A percentile compares a stretch with the other conserved stretches of the same genome.
phyloP scores from a whole-genome alignment of 768 basidiomycete species.

The Boletus rex-veris region DNA sequence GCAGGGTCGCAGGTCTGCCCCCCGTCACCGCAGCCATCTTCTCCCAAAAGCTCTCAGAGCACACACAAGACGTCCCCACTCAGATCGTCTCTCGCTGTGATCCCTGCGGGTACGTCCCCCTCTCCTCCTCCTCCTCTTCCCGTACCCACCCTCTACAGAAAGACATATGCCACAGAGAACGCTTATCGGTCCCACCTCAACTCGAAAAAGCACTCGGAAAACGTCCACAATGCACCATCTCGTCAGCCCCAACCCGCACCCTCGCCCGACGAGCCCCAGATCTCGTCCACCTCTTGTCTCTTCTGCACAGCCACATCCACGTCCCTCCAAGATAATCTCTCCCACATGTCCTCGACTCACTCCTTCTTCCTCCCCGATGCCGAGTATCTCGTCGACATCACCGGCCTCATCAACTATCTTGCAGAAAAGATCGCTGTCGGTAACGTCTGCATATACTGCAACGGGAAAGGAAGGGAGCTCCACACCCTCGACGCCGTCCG shows the following conservation, averaged over 20 bases:
- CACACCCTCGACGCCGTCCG: constrained; percentile 82
- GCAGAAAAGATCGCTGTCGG: constrained; percentile 93
- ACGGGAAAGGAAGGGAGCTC: constrained; percentile 77
- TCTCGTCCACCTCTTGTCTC: constrained; percentile 70
- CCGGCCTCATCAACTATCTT: constrained; percentile 80
- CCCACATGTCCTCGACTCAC: constrained; percentile 85
- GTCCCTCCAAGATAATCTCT: constrained; percentile 61
- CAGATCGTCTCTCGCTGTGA: constrained; percentile 62
- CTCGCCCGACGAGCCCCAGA: constrained; percentile 3
- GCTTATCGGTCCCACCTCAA: constrained; percentile 83
- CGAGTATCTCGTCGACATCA: constrained; percentile 80
- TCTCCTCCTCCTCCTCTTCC: neutral
- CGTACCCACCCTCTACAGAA: constrained; percentile 45
- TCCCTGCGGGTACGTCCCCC: constrained; percentile 73
- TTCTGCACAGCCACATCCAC: constrained; percentile 66
- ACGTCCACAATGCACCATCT: constrained; percentile 49
- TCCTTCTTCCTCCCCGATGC: constrained; percentile 97
- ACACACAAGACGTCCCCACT: constrained; percentile 63
- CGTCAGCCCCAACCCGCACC: neutral
- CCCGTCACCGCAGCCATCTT: constrained; percentile 77
- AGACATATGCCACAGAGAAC: constrained; percentile 85
- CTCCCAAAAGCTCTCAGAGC: constrained; percentile 83
- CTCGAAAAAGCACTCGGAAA: constrained; percentile 88
- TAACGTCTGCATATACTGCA: constrained; percentile 91
- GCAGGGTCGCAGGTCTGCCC: constrained; percentile 84